Percentiles rank a stretch among this genome's conserved stretches.
These are phyloP conservation scores for Zostera marina DNA, from an alignment of 116 monocot species.

Conservation along the genomic window DNA sequence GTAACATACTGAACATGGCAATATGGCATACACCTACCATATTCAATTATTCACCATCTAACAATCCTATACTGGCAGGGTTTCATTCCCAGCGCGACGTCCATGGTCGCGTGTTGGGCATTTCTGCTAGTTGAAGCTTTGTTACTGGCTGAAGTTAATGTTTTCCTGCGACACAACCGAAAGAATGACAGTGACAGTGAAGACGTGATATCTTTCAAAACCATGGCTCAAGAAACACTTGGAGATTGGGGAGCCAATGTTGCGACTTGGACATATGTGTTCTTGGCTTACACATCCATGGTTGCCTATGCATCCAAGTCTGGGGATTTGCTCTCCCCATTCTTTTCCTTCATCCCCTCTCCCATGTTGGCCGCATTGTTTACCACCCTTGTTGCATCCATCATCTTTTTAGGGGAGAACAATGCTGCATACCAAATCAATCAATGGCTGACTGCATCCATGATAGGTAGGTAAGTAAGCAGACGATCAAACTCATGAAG, in stretches of 20 bases:
- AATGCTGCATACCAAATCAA: slow-evolving; percentile 24
- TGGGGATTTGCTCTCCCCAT: slow-evolving; percentile 38
- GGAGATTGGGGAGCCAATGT: slow-evolving; percentile 37
- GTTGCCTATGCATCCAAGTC: slow-evolving; percentile 38
- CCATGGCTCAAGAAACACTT: slow-evolving; percentile 47
- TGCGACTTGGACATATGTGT: slow-evolving; percentile 31
- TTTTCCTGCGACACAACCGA: slow-evolving; percentile 13
- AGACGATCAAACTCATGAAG: too few species aligned
- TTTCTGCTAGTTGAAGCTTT: slow-evolving; percentile 39
- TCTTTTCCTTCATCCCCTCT: slow-evolving; percentile 14
- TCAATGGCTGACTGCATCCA: slow-evolving; percentile 26
- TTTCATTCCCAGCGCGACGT: slow-evolving; percentile 34
- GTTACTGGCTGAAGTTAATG: slow-evolving; percentile 39
- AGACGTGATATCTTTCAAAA: slow-evolving; percentile 31
- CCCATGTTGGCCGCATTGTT: slow-evolving; percentile 24
- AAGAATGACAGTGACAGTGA: slow-evolving; percentile 7
- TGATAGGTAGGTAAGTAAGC: too few species aligned
- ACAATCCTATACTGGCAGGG: slow-evolving; percentile 12
- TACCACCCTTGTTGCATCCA: slow-evolving; percentile 21
- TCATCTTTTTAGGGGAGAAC: slow-evolving; percentile 33
- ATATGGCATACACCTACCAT: background rate
- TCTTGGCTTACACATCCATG: slow-evolving; percentile 43
- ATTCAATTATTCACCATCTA: background rate
- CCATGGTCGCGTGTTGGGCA: slow-evolving; percentile 31
- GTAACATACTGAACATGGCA: slow-evolving; percentile 6